phyloP scores from a whole-genome alignment of 805 yeast genomes.

The Teunomyces barrocoloradensis region DNA sequence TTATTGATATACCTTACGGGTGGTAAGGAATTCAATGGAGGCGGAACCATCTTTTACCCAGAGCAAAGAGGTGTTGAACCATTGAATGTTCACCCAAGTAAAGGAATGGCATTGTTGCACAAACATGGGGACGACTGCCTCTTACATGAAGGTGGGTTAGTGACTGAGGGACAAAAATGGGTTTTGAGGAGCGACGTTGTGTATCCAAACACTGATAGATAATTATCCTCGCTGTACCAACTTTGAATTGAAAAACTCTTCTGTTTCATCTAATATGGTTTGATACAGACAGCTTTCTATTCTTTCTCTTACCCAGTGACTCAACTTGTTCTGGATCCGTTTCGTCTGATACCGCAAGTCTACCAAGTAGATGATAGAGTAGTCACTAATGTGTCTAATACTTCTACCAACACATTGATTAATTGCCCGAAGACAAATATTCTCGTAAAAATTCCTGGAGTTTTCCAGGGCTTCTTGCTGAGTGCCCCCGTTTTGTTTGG shows the following conservation, averaged over 20 bases:
- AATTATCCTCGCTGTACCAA: slow-evolving; percentile 5
- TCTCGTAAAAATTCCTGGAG: slow-evolving; percentile 66
- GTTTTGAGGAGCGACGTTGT: slow-evolving; percentile 59
- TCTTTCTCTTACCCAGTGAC: slow-evolving; percentile 64
- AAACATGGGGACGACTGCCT: slow-evolving; percentile 67
- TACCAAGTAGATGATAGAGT: slow-evolving; percentile 68
- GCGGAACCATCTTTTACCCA: slow-evolving; percentile 55
- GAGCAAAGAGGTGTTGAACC: slow-evolving; percentile 19
- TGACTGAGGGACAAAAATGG: slow-evolving; percentile 57
- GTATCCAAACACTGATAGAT: slow-evolving; percentile 8
- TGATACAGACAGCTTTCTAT: slow-evolving; percentile 8
- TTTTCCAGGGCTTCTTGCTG: slow-evolving; percentile 44
- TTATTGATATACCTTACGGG: slow-evolving; percentile 56
- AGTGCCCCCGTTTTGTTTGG: slow-evolving; percentile 49
- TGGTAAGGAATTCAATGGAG: slow-evolving; percentile 54
- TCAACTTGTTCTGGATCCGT: slow-evolving; percentile 56
- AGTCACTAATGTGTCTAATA: slow-evolving; percentile 79
- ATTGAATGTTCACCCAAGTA: slow-evolving; percentile 43
- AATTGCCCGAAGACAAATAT: slow-evolving; percentile 84
- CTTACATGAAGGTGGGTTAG: slow-evolving; percentile 56
- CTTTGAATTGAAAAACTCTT: slow-evolving; percentile 26
- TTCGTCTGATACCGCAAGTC: slow-evolving; percentile 57
- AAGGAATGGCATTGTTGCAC: slow-evolving; percentile 59
- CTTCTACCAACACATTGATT: slow-evolving; percentile 93
- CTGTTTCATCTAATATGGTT: slow-evolving; percentile 19